Evolutionary conservation across 495 filamentous ascomycete genomes (phyloP), one percentile per base, ranked within the genome.

Genomic region (Penicillium canescens): DNA sequence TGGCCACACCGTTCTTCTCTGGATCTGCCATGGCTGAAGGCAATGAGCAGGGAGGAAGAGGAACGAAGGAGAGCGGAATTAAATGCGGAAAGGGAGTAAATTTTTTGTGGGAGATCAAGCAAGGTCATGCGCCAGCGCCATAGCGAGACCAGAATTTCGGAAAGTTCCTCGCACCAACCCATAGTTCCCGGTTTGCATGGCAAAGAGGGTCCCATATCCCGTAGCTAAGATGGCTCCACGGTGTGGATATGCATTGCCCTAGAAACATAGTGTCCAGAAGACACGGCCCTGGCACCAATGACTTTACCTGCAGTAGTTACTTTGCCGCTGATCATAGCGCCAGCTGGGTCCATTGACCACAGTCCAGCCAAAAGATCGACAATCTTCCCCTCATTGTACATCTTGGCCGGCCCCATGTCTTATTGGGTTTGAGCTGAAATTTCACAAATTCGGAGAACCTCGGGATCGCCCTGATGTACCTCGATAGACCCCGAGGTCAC

Each of bases 341-440:
- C 36, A 42, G 42, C 37, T 26, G 52, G 48, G 31, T 50, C 34
- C 14, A 40, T 44, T 35, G 48, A 42, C 46, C 34, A 44, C 23
- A 37, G 49, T 53, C 49, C 48, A 53, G 55, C 49, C 42, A 11
- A 28, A 7, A n/a, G 55, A 44, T 57, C 55, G 16, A 48, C 48
- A 52, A 46, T 39, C 28, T 28, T 42, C 38, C 42, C 38, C 49
- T 57, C 43, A 43, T 9, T 43, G 43, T 23, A 39, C 38, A 35
- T 44, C 33, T 13, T 52, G 26, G 7, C 31, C 28, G 31, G 28
- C 28, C 46, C 11, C 34, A 23, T 9, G 11, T 31, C 24, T 39
- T 3, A 9, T 50, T 34, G 20, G 11, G 20, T 33, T 40, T 42
- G 12, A 18, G 23, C 50, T 31, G 26, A 16, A 41, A 2, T 45